phyloP scores from a whole-genome alignment of 768 basidiomycete genomes.

The Mycena alexandri region DNA sequence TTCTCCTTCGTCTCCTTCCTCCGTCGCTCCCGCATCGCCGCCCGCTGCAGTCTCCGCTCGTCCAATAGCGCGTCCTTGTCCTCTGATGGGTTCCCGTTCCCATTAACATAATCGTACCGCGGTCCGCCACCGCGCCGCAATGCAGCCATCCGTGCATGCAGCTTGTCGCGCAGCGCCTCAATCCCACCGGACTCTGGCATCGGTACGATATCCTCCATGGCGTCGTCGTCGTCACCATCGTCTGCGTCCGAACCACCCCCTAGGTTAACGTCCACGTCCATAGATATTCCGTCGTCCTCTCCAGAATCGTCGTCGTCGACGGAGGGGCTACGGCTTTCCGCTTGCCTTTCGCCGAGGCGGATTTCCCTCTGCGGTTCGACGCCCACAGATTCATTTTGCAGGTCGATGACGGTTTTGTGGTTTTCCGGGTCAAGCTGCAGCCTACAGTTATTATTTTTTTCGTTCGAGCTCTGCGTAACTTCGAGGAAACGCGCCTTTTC shows the following conservation, averaged over 20 bases:
- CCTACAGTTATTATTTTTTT: slow-evolving; percentile 4
- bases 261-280: slow-evolving; percentile 56
- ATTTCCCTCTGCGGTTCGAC: slow-evolving; percentile 37
- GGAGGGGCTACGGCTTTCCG: slow-evolving; percentile 54
- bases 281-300: slow-evolving; percentile 44
- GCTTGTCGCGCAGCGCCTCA: slow-evolving; percentile 72
- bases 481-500: slow-evolving; percentile 74
- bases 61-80: slow-evolving; percentile 88
- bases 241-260: slow-evolving; percentile 54
- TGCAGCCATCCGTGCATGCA: slow-evolving; percentile 80
- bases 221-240: slow-evolving; percentile 46
- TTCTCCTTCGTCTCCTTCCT: slow-evolving; percentile 90
- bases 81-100: slow-evolving; percentile 52
- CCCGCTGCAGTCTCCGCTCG: slow-evolving; percentile 81
- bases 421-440: slow-evolving; percentile 92
- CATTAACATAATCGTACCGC: slow-evolving; percentile 41
- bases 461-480: slow-evolving; percentile 8
- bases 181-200: slow-evolving; percentile 78
- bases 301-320: slow-evolving; percentile 50
- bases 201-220: slow-evolving; percentile 60
- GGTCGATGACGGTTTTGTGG: slow-evolving; percentile 79
- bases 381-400: slow-evolving; percentile 69
- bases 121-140: slow-evolving; percentile 63
- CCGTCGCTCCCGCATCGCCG: slow-evolving; percentile 86
- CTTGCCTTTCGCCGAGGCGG: slow-evolving; percentile 57